Conservation (phyloP, 2,329 filamentous ascomycete genomes). For the Fusarium sororula region DNA sequence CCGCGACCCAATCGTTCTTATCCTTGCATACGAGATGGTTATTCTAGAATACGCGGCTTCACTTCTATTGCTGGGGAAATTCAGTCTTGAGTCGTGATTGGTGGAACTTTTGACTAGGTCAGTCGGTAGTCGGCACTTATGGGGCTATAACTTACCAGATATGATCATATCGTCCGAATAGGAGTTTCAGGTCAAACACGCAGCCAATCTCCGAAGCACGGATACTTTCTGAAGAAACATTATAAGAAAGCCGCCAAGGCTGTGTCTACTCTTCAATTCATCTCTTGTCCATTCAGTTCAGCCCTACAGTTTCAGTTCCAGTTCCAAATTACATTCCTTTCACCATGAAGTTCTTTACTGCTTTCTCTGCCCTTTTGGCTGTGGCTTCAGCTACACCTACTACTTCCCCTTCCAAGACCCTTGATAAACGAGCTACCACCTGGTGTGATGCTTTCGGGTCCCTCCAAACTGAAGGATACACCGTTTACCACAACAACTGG, state of each 20-base stretch:
- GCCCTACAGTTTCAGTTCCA: background rate
- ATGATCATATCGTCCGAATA: slow-evolving; percentile 5
- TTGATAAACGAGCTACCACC: slow-evolving; percentile 48
- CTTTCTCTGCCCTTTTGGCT: slow-evolving; percentile 44
- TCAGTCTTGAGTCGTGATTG: slow-evolving; percentile 6
- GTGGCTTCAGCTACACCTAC: slow-evolving; percentile 42
- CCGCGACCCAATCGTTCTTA: background rate
- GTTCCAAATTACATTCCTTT: background rate
- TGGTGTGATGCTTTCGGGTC: slow-evolving; percentile 54
- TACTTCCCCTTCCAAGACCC: slow-evolving; percentile 29
- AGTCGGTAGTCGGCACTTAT: slow-evolving; percentile 29
- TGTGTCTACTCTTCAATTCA: background rate
- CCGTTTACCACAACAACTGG: slow-evolving; percentile 64
- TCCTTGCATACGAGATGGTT: background rate
- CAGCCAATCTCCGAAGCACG: slow-evolving; percentile 3
- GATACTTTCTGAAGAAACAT: background rate
- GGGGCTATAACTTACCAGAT: slow-evolving; percentile 17
- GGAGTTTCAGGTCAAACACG: slow-evolving; percentile 21
- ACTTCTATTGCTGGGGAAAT: slow-evolving; percentile 28
- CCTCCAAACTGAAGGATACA: slow-evolving; percentile 52
- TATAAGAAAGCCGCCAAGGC: slow-evolving; percentile 18
- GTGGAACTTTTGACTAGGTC: slow-evolving; percentile 2
- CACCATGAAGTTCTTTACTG: slow-evolving; percentile 37
- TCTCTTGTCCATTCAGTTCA: background rate
- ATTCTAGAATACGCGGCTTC: slow-evolving; percentile 3